Evolutionary conservation across 345 rosid genomes (phyloP).

Genomic region (Bruguiera sexangula): DNA sequence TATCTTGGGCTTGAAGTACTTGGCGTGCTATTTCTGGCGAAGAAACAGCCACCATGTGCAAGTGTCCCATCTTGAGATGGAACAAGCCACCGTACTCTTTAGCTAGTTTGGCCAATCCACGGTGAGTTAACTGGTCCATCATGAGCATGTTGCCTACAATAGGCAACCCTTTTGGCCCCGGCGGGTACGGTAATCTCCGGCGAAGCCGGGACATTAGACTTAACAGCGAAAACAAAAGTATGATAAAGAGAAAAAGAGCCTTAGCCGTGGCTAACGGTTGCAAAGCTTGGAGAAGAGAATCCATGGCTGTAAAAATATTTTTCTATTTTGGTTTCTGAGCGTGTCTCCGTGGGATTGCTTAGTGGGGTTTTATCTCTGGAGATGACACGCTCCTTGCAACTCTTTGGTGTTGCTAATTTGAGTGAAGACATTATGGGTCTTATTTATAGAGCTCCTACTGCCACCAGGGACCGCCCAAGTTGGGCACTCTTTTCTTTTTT

Average conservation of each 20-base stretch:
- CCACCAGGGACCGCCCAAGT: neutral
- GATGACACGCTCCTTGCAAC: slow-evolving; percentile 20
- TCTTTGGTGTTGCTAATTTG: slow-evolving; percentile 24
- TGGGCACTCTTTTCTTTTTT: neutral
- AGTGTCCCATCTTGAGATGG: slow-evolving; percentile 25
- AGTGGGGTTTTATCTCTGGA: too few relatives aligned
- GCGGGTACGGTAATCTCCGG: slow-evolving; percentile 7
- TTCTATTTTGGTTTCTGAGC: neutral
- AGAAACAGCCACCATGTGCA: slow-evolving; percentile 21
- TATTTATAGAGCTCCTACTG: slow-evolving; percentile 26
- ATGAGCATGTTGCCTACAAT: slow-evolving; percentile 22
- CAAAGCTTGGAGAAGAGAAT: slow-evolving; percentile 15
- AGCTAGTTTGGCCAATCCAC: slow-evolving; percentile 19
- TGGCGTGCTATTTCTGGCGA: slow-evolving; percentile 21
- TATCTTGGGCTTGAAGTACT: slow-evolving; percentile 27
- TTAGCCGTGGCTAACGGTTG: neutral
- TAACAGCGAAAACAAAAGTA: slow-evolving; percentile 43
- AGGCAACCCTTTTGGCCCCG: slow-evolving; percentile 18
- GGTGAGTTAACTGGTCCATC: slow-evolving; percentile 26
- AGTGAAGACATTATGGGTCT: neutral
- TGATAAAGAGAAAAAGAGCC: slow-evolving; percentile 21
- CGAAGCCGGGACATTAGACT: neutral
- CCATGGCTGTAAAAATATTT: slow-evolving; percentile 9
- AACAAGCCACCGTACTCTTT: slow-evolving; percentile 17
- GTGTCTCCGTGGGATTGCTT: neutral